Evolutionary conservation across 306 rosid species (phyloP).

Genomic region (Dalbergia cochinchinensis): DNA sequence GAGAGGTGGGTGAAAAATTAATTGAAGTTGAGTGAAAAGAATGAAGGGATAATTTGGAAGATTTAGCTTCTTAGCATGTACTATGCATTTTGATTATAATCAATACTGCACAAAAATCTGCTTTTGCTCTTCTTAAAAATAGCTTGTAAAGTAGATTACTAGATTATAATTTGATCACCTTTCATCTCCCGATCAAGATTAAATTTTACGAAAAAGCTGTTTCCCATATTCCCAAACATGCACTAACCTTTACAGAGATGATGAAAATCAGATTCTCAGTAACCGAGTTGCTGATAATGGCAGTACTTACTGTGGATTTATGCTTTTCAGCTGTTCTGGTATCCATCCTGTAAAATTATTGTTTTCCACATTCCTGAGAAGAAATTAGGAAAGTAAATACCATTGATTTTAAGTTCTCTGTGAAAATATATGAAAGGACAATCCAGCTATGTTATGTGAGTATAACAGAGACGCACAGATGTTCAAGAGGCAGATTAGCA

Average conservation of each 20-base stretch:
- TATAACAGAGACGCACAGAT: constrained; percentile 65
- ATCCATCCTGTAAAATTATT: constrained; percentile 92
- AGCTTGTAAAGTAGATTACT: too few species aligned
- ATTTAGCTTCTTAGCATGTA: too few species aligned
- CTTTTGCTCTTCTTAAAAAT: too few species aligned
- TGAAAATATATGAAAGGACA: constrained; percentile 39
- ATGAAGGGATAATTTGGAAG: too few species aligned
- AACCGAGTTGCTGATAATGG: constrained; percentile 37
- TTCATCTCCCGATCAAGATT: too few species aligned
- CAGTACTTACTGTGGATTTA: constrained; percentile 74
- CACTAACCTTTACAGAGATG: constrained; percentile 36
- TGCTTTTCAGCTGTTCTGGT: constrained; percentile 75
- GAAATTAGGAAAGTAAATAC: constrained; percentile 43
- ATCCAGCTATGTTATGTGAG: constrained; percentile 38
- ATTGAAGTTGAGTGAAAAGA: too few species aligned
- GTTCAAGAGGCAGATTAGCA: constrained; percentile 79
- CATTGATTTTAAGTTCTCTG: constrained; percentile 36
- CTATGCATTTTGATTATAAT: too few species aligned
- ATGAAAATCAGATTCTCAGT: constrained; percentile 30
- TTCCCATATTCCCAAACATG: too few species aligned
- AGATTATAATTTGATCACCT: too few species aligned
- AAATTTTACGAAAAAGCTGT: too few species aligned
- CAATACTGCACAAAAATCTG: too few species aligned
- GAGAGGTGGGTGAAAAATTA: too few species aligned
- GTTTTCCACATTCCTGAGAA: constrained; percentile 85